phyloP scores from a whole-genome alignment of 116 monocot genomes.

The Phalaenopsis hybrid region DNA sequence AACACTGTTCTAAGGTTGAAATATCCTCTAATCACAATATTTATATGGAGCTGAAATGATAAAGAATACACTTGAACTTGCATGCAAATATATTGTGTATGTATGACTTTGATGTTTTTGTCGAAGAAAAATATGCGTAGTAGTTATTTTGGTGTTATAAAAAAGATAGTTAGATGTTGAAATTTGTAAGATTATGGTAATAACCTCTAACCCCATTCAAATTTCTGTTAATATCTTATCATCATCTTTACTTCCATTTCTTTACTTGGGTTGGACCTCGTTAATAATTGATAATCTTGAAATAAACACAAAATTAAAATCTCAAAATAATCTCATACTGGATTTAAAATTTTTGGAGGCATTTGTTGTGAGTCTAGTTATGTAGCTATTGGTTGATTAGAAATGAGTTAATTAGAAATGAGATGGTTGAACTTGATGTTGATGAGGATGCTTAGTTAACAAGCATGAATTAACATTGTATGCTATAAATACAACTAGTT shows the following conservation, averaged over 20 bases:
- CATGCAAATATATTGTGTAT: not conserved
- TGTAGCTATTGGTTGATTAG: no score
- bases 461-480: no score
- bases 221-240: not conserved
- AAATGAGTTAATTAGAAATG: no score
- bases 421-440: no score
- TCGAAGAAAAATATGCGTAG: not conserved
- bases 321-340: not conserved
- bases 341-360: not conserved
- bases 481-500: no score
- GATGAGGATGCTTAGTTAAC: no score
- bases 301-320: not conserved
- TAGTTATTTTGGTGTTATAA: not conserved
- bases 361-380: no score
- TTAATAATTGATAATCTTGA: not conserved
- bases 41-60: not conserved
- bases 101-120: not conserved
- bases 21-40: not conserved
- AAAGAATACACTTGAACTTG: not conserved
- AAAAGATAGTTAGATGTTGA: not conserved
- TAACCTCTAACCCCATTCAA: not conserved
- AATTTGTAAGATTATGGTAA: not conserved
- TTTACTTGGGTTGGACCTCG: not conserved
- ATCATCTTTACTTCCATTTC: not conserved
- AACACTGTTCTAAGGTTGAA: not conserved